Evolutionary conservation across 192 early-diverging fungal genomes (phyloP).

Genomic region (Kappamyces sp.): DNA sequence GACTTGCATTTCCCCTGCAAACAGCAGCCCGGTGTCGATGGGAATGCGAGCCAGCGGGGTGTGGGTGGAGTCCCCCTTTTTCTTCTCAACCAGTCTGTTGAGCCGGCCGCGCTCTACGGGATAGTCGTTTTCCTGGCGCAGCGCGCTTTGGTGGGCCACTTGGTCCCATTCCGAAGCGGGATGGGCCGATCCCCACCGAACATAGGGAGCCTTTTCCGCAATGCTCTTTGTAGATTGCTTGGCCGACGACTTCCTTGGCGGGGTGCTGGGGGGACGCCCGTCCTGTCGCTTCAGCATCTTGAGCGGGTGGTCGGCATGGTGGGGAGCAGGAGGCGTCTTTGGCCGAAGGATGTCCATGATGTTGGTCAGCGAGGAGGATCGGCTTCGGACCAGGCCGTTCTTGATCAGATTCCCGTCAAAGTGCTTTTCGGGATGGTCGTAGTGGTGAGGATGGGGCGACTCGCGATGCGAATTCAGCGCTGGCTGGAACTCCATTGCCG

Average conservation of each 20-base stretch:
- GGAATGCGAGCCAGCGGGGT: conserved; percentile 12
- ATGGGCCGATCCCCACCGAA: too few relatives aligned
- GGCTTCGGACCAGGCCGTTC: background rate
- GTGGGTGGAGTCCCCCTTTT: conserved; percentile 23
- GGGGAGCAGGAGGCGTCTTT: conserved; percentile 15
- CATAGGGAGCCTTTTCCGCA: too few relatives aligned
- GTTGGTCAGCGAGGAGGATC: conserved; percentile 5
- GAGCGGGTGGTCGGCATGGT: conserved; percentile 2
- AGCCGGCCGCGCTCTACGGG: background rate
- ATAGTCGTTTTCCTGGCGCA: background rate
- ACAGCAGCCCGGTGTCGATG: conserved; percentile 22
- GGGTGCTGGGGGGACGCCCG: too few relatives aligned
- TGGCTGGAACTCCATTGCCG: background rate
- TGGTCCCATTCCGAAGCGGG: too few relatives aligned
- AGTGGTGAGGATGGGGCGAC: conserved; percentile 27
- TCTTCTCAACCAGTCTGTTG: background rate
- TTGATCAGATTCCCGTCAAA: conserved; percentile 4
- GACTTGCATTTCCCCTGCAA: conserved; percentile 20
- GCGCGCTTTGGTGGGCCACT: too few relatives aligned
- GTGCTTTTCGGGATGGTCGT: conserved; percentile 30
- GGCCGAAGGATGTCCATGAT: background rate
- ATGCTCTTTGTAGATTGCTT: too few relatives aligned
- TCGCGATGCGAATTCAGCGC: conserved; percentile 6
- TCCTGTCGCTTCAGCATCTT: too few relatives aligned
- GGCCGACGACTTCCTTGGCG: too few relatives aligned